A percentile compares a stretch with the other conserved stretches of the same genome.
phyloP scores from a whole-genome alignment of 2,329 filamentous ascomycete species.

The Rhinocladiella similis region DNA sequence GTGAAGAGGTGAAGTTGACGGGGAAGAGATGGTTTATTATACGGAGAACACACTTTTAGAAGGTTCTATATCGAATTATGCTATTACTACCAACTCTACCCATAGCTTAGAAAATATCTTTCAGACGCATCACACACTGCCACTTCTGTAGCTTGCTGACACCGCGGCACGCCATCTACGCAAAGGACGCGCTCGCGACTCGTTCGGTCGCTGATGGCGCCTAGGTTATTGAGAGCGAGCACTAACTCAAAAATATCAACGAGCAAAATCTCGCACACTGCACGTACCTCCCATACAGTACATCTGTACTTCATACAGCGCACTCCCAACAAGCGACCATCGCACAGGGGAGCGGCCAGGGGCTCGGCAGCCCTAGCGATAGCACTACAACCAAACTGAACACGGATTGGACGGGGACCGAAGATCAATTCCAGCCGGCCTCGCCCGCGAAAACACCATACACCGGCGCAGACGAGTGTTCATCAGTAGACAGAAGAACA shows the following conservation, averaged over 20 bases:
- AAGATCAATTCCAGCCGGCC: neutral
- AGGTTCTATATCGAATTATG: neutral
- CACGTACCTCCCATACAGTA: constrained; percentile 1
- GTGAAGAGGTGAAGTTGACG: neutral
- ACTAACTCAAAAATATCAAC: neutral
- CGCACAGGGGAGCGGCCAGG: neutral
- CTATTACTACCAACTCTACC: constrained; percentile 2
- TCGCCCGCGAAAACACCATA: neutral
- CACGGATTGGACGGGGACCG: neutral
- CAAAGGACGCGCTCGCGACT: constrained; percentile 1
- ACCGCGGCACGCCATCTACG: constrained; percentile 2
- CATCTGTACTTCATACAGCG: constrained; percentile 8
- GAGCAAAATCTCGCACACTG: constrained; percentile 7
- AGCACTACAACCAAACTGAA: neutral
- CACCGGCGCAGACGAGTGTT: constrained; percentile 1
- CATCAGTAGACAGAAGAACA: neutral
- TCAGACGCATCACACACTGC: constrained; percentile 1
- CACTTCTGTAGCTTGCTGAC: neutral
- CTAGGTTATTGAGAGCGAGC: constrained; percentile 2
- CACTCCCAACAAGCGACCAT: constrained; percentile 2
- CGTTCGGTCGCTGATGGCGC: constrained; percentile 3
- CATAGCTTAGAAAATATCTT: constrained; percentile 2
- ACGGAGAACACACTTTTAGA: neutral
- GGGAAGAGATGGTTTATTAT: constrained; percentile 1
- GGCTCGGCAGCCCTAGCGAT: neutral